Evolutionary conservation across 1,284 basidiomycete genomes (phyloP), one percentile per base, ranked within the genome.

Genomic region (Athelia sp.): DNA sequence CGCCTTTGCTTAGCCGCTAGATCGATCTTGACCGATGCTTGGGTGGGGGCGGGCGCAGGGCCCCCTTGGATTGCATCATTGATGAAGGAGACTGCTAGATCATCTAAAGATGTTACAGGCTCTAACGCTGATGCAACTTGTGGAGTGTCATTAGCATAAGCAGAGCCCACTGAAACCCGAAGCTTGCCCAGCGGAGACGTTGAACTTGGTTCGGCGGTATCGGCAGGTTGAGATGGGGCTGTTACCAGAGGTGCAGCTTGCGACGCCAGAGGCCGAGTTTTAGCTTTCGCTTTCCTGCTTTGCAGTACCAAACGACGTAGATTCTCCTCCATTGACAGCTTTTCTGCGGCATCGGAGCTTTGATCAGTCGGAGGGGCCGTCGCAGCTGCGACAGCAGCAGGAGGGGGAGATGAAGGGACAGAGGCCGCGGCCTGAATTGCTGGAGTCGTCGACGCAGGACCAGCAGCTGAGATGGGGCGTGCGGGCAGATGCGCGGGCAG

Each of bases 1-100:
- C 74, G 70, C 29, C 71, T 68, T 58, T 81, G 76, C 59, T 77
- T 78, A 29, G 75, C 74, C 26, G 71, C 71, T 3, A 79, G 59
- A 43, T 73, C 66, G 51, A 49, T 44, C 48, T 13, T 35, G 4
- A 44, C 32, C 32, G 40, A 32, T 29, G 26, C 26, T 13, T 43
- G 51, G 22, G 53, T 54, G n/a, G 45, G 51, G 22, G 53, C 54
- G n/a, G 67, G 60, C 50, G 67, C 4, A 6, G 36, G 65, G 40
- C 64, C 59, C 3, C 69, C 70, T 58, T 76, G 70, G 35, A 81
- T 76, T 19, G 76, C 72, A 59, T 81, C 75, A 1, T 73, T 70
- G 48, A 81, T 80, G 58, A 81, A 78, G 1, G 76, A 76, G 35
- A 71, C 66, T 0, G 78, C 78, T 21, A 81, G 63, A 45, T 77